A percentile compares a stretch with the other conserved stretches of the same genome.
Conservation (phyloP, 768 basidiomycete species). For the Leccinum longicurvipes region DNA sequence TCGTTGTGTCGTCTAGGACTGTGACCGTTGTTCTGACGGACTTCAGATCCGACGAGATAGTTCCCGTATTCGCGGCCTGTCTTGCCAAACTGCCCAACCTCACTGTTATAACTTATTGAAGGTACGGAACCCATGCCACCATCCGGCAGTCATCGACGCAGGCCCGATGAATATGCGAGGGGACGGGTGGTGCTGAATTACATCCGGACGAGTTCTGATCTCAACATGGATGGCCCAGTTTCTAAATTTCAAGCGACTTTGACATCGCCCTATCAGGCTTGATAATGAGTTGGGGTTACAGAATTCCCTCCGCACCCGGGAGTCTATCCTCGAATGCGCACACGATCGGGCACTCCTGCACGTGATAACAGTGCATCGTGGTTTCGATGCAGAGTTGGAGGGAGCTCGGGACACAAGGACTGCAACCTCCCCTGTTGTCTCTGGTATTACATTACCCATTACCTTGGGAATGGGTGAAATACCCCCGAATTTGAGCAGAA, state of each 20-base stretch:
- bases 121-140: not conserved
- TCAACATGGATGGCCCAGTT: too few species aligned
- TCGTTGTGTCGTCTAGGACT: not conserved
- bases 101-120: conserved; percentile 9
- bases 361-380: too few species aligned
- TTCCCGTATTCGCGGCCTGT: conserved; percentile 6
- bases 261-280: not conserved
- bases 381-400: too few species aligned
- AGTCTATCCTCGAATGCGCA: not conserved
- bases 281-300: not conserved
- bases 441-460: too few species aligned
- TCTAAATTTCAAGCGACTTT: not conserved
- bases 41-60: not conserved
- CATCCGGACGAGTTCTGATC: too few species aligned
- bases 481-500: too few species aligned
- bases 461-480: too few species aligned
- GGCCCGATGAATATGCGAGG: not conserved
- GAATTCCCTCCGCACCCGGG: not conserved
- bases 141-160: not conserved
- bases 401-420: too few species aligned
- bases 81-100: conserved; percentile 4
- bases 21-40: not conserved
- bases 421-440: too few species aligned
- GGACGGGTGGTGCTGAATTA: too few species aligned
- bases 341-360: too few species aligned